Conservation (phyloP, 441 rosid species). For the Brassica balearica region DNA sequence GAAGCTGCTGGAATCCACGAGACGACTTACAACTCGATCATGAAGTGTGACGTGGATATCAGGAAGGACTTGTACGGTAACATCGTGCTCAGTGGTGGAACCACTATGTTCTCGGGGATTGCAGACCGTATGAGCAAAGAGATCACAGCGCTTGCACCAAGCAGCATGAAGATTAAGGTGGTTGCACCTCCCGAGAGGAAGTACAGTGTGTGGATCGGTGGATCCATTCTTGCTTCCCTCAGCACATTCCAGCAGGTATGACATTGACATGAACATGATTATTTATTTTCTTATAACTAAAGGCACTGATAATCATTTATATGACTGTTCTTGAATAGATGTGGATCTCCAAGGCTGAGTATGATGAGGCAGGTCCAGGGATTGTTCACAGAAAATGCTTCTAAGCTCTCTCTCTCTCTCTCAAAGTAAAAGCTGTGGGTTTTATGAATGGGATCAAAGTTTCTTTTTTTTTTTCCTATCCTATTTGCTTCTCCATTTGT, state of each 20-base stretch:
- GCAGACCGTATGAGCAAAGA: constrained; percentile 92
- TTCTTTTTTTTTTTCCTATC: constrained; percentile 24
- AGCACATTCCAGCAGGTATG: constrained; percentile 50
- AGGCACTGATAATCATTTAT: background rate
- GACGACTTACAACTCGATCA: constrained; percentile 83
- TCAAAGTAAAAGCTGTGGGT: constrained; percentile 27
- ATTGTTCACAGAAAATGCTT: constrained; percentile 51
- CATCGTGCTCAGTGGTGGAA: constrained; percentile 86
- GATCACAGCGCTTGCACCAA: constrained; percentile 54
- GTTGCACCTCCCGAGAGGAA: constrained; percentile 52
- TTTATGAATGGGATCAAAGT: constrained; percentile 45
- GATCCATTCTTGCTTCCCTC: constrained; percentile 51
- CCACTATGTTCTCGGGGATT: constrained; percentile 85
- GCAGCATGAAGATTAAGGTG: constrained; percentile 47
- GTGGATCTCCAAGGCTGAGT: constrained; percentile 53
- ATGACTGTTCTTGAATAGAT: constrained; percentile 21
- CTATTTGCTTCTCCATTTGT: constrained; percentile 42
- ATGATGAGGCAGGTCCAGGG: constrained; percentile 52
- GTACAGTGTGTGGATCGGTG: constrained; percentile 53
- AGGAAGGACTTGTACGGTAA: constrained; percentile 81
- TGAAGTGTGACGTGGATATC: constrained; percentile 92
- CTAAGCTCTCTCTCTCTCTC: constrained; percentile 37
- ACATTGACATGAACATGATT: background rate
- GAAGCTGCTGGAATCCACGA: constrained; percentile 82
- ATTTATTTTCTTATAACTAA: background rate